Base-by-base conservation (phyloP, 768 basidiomycete genomes). In the Leccinum obscurum region DNA sequence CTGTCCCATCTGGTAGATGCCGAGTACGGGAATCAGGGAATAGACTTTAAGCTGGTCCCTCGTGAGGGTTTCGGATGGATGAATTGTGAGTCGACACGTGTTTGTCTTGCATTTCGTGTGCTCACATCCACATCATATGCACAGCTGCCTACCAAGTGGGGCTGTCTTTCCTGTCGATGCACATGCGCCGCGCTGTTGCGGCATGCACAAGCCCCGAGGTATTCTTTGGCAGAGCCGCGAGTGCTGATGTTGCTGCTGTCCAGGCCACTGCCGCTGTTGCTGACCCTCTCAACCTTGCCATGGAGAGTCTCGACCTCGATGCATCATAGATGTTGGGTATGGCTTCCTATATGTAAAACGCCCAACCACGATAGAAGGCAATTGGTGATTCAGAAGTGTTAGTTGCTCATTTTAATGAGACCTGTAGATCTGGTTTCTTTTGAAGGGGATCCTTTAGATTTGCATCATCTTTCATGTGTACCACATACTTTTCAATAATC, bases 1-100 rank as follows among this genome's bases (percentile, higher is more conserved):
- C 83, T 97, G 22, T 96, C 93, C 2, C 95, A 98, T 71, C 82
- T 98, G 52, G 95, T 99, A 6, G 95, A 96, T 70, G 97, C 96
- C 50, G 96, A 98, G 78, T 98, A 98, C 67, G 90, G 94, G 9
- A 95, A 95, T 72, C 93, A 95, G 71, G 96, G 96, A 53, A 83
- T 96, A 66, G 96, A 99, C 78, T 99, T 99, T 80, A 93, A 95
- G 78, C 88, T 95, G 84, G 91, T 98, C 49, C 95, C 95, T 54
- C 85, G 95, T 14, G 96, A 98, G 76, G 96, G 96, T 57, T 99
- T 98, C 71, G 96, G 96, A 9, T 98, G 95, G 96, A 97, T 95
- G 91, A 96, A 96, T 63, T 82, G 93, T 93, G 68, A 61, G 87
- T 77, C 11, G 41, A 37, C 17, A 11, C 35, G 2, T 0, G 22